Conservation (phyloP, 805 yeast genomes). For the Wickerhamomyces queroliae region DNA sequence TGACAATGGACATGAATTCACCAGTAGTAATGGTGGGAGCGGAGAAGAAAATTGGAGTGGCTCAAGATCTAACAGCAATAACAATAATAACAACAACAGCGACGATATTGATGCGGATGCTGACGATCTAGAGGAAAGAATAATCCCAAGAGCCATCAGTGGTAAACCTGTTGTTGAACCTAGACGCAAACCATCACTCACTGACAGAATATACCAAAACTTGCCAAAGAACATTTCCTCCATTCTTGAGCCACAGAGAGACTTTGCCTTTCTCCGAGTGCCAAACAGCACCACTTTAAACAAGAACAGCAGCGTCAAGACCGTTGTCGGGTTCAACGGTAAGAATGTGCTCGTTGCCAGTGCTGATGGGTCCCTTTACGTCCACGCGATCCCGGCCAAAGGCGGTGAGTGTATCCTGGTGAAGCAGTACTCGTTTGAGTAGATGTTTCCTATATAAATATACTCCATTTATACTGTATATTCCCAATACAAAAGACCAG, state of each 20-base stretch:
- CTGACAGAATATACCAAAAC: constrained; percentile 20
- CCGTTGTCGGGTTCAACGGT: constrained; percentile 25
- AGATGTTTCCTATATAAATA: too few species aligned
- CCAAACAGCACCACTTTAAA: constrained; percentile 8
- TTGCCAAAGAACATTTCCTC: constrained; percentile 32
- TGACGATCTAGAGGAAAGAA: constrained; percentile 9
- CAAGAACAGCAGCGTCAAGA: constrained; percentile 1
- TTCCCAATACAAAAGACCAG: too few species aligned
- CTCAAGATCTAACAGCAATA: neutral
- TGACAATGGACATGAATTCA: too few species aligned
- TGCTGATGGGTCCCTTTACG: constrained; percentile 45
- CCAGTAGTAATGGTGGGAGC: neutral
- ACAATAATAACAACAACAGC: neutral
- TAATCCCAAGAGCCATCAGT: constrained; percentile 8
- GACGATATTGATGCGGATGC: neutral
- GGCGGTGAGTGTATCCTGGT: constrained; percentile 65
- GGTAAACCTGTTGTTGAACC: constrained; percentile 1
- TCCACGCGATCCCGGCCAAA: constrained; percentile 50
- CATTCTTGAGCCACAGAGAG: constrained; percentile 60
- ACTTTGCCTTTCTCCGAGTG: constrained; percentile 54
- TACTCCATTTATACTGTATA: too few species aligned
- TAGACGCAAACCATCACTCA: constrained; percentile 15
- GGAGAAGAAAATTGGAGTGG: neutral
- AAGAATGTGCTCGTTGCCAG: constrained; percentile 43
- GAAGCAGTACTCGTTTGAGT: constrained; percentile 37